A percentile compares a stretch with the other conserved stretches of the same genome.
phyloP scores from a whole-genome alignment of 768 basidiomycete species.

The Phallus indusiatus region DNA sequence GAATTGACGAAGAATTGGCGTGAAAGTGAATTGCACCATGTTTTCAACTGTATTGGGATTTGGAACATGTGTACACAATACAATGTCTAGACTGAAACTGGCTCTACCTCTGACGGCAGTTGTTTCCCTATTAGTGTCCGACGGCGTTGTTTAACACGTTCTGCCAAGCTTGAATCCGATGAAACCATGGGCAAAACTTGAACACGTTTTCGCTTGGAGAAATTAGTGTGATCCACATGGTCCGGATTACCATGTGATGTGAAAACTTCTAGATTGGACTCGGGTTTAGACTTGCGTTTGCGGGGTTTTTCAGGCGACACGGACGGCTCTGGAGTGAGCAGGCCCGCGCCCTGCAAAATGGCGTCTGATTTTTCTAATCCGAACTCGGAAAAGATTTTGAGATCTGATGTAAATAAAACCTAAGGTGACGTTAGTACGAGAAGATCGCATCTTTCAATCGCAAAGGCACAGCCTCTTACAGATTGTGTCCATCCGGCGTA shows the following conservation, averaged over 20 bases:
- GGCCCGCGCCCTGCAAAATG: neutral
- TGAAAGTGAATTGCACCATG: too few relatives aligned
- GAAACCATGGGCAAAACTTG: constrained; percentile 22
- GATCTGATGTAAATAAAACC: constrained; percentile 69
- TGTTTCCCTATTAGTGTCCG: neutral
- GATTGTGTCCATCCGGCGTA: constrained; percentile 90
- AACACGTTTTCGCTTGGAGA: constrained; percentile 16
- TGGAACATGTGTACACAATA: too few relatives aligned
- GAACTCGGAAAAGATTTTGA: constrained; percentile 56
- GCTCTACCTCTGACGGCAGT: neutral
- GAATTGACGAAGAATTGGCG: too few relatives aligned
- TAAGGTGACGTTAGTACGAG: constrained; percentile 18
- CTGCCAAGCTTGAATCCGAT: constrained; percentile 31
- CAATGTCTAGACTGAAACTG: neutral
- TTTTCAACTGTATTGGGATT: too few relatives aligned
- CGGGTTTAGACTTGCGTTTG: neutral
- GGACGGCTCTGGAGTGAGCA: constrained; percentile 3
- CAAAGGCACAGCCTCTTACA: constrained; percentile 29
- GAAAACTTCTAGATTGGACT: constrained; percentile 13
- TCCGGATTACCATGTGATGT: neutral
- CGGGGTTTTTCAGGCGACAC: neutral
- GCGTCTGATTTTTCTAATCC: constrained; percentile 28
- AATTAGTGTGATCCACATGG: neutral
- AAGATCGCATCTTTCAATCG: neutral
- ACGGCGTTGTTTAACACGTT: constrained; percentile 36